Conservation (phyloP, 225 moss, liverwort and hornwort species). For the Asterella californica region DNA sequence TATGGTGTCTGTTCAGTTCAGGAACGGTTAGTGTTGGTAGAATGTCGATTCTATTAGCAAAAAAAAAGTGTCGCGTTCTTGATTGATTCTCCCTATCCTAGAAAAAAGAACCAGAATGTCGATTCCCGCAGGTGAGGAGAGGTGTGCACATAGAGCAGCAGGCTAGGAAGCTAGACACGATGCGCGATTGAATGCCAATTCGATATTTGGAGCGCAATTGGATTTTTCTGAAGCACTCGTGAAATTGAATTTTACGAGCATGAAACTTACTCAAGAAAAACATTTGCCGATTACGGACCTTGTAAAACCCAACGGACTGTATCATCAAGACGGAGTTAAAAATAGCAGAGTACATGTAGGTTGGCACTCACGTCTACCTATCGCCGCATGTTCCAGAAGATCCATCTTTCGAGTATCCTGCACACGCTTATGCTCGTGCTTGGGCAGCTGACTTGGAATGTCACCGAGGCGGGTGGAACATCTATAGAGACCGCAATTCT, state of each 20-base stretch:
- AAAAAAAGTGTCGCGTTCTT: too few species aligned
- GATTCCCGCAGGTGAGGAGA: too few species aligned
- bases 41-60: too few species aligned
- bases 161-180: too few species aligned
- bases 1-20: too few species aligned
- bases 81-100: too few species aligned
- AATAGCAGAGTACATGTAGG: conserved; percentile 81
- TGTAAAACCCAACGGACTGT: conserved; percentile 28
- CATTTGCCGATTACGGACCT: neutral
- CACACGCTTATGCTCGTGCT: conserved; percentile 69
- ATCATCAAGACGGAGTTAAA: conserved; percentile 37
- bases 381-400: conserved; percentile 66
- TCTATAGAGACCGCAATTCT: conserved; percentile 61
- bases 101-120: too few species aligned
- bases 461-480: conserved; percentile 70
- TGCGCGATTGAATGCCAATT: conserved; percentile 27
- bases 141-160: too few species aligned
- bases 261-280: conserved; percentile 31
- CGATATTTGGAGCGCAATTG: conserved; percentile 19
- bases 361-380: conserved; percentile 85
- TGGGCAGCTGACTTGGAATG: conserved; percentile 74
- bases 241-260: conserved; percentile 21
- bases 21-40: too few species aligned
- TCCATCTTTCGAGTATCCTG: conserved; percentile 77
- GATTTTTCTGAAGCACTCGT: conserved; percentile 24